Evolutionary conservation across 768 basidiomycete species (phyloP).

Genomic region (Lactifluus piperatus): DNA sequence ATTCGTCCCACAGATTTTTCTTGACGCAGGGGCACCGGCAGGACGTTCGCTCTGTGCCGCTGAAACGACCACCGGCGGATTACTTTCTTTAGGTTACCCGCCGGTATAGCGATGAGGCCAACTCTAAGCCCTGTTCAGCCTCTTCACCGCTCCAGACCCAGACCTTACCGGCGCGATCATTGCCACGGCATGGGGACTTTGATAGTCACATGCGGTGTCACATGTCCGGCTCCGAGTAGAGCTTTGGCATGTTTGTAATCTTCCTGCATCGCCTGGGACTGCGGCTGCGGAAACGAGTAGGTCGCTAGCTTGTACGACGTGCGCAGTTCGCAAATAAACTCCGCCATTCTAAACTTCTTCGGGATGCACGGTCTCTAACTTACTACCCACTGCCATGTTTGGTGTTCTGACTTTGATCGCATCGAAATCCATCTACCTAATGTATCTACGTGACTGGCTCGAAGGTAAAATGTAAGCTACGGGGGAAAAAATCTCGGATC

Average conservation of each 20-base stretch:
- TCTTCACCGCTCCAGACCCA: neutral
- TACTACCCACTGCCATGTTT: neutral
- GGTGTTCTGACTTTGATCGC: neutral
- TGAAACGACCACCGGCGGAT: conserved; percentile 79
- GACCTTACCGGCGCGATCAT: no score
- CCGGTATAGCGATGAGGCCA: neutral
- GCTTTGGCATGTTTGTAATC: neutral
- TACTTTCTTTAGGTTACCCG: conserved; percentile 54
- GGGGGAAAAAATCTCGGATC: neutral
- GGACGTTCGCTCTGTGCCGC: conserved; percentile 76
- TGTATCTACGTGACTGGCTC: neutral
- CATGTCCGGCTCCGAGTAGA: neutral
- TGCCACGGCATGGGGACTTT: neutral
- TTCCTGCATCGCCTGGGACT: neutral
- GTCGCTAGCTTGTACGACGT: neutral
- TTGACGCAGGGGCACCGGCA: conserved; percentile 24
- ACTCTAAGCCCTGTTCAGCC: neutral
- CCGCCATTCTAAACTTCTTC: neutral
- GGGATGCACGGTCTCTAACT: neutral
- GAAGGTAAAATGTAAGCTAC: neutral
- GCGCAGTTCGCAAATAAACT: neutral
- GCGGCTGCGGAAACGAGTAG: neutral
- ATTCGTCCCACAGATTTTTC: neutral
- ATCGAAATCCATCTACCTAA: neutral
- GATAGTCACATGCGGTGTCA: neutral